A percentile compares a stretch with the other conserved stretches of the same genome.
These are phyloP conservation scores for Dendrobium huoshanense DNA, from an alignment of 106 monocot species.

Conservation along the genomic window DNA sequence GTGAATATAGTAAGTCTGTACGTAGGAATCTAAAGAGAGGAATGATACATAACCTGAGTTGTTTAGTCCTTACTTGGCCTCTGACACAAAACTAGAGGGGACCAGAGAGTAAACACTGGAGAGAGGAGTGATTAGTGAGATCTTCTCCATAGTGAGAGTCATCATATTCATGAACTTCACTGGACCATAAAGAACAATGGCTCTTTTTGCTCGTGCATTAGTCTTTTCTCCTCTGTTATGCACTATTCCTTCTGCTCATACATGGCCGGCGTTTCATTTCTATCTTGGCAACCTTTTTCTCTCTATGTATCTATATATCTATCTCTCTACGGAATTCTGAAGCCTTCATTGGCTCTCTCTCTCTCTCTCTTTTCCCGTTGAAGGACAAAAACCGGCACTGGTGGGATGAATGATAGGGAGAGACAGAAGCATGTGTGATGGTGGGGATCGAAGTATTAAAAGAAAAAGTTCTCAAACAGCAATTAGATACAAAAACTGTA, in stretches of 20 bases:
- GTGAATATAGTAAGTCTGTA: too few relatives aligned
- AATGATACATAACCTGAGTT: too few relatives aligned
- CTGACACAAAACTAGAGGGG: background rate
- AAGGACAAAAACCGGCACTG: background rate
- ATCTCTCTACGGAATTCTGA: background rate
- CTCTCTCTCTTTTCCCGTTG: background rate
- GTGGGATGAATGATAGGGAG: slow-evolving; percentile 3
- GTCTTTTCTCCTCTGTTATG: background rate
- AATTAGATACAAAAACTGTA: too few relatives aligned
- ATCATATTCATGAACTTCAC: background rate
- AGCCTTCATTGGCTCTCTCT: background rate
- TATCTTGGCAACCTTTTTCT: background rate
- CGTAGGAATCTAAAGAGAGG: too few relatives aligned
- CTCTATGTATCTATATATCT: background rate
- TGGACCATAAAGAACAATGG: background rate
- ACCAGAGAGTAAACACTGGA: background rate
- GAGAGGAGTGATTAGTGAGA: background rate
- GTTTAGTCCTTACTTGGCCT: too few relatives aligned
- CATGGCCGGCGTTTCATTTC: too few relatives aligned
- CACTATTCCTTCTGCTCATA: too few relatives aligned
- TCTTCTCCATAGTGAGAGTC: background rate
- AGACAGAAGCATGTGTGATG: background rate
- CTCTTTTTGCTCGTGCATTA: background rate
- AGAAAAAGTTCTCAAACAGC: too few relatives aligned
- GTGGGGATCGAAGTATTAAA: background rate